A percentile compares a stretch with the other conserved stretches of the same genome.
Conservation (phyloP, 164 flowering plant species). For the Liriodendron chinense region DNA sequence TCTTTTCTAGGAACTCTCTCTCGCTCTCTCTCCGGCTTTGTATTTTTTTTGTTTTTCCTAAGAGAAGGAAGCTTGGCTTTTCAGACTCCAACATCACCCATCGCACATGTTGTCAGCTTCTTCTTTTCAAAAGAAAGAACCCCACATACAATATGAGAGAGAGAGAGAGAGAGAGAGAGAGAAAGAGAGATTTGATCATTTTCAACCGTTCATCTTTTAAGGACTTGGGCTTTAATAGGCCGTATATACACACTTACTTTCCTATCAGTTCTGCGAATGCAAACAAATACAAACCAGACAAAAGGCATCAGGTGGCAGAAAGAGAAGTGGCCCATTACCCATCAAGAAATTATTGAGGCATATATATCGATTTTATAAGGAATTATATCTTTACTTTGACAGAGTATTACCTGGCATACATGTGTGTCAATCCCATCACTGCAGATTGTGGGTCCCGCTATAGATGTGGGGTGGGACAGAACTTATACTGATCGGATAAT, state of each 20-base stretch:
- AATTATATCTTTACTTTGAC: too few species aligned
- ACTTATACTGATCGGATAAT: too few species aligned
- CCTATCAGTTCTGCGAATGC: constrained; percentile 14
- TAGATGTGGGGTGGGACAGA: too few species aligned
- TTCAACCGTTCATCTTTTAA: not conserved
- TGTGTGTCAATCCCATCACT: too few species aligned
- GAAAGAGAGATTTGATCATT: not conserved
- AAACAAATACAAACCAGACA: constrained; percentile 34
- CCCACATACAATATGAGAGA: not conserved
- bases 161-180: not conserved
- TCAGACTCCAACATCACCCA: constrained; percentile 24
- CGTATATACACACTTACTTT: constrained; percentile 3
- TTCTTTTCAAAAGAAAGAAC: constrained; percentile 11
- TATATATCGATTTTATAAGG: too few species aligned
- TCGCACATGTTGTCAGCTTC: constrained; percentile 29
- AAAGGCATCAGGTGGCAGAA: constrained; percentile 22
- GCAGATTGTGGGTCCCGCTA: too few species aligned
- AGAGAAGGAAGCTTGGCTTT: constrained; percentile 24
- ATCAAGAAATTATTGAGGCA: too few species aligned
- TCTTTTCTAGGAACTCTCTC: too few species aligned
- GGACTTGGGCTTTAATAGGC: not conserved
- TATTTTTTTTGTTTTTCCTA: constrained; percentile 8
- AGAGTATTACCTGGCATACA: too few species aligned
- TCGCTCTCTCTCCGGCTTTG: not conserved
- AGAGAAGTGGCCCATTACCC: not conserved